Conservation (phyloP, 2,329 filamentous ascomycete species). For the Xylariaceae sp. region DNA sequence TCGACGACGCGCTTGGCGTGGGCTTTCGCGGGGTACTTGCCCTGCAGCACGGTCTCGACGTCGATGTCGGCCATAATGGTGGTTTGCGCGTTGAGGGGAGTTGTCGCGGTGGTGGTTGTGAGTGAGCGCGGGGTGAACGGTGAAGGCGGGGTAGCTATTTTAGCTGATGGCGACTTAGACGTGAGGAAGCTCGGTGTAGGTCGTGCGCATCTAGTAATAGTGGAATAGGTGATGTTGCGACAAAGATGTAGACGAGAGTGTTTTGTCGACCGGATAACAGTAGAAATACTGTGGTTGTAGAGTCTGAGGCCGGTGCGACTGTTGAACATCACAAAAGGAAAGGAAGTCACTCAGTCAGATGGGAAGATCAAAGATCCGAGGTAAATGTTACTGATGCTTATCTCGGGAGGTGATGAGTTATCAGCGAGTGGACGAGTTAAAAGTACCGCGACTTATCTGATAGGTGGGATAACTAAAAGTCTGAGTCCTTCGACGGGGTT, state of each 20-base stretch:
- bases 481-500: too few relatives aligned
- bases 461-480: neutral
- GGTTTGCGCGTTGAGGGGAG: slow-evolving; percentile 5
- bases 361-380: neutral
- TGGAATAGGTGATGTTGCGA: neutral
- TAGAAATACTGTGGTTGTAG: neutral
- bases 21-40: slow-evolving; percentile 75
- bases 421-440: neutral
- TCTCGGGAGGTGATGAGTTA: neutral
- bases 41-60: slow-evolving; percentile 51
- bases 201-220: neutral
- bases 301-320: neutral
- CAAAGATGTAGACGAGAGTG: too few relatives aligned
- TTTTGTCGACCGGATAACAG: neutral
- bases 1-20: slow-evolving; percentile 82
- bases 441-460: neutral
- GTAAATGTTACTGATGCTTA: neutral
- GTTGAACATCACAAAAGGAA: slow-evolving; percentile 2
- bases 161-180: neutral
- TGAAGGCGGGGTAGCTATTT: slow-evolving; percentile 24
- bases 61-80: slow-evolving; percentile 33
- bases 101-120: slow-evolving; percentile 8
- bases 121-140: slow-evolving; percentile 15
- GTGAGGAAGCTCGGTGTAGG: neutral
- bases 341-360: neutral